Percentiles rank a stretch among this genome's conserved stretches.
Evolutionary conservation across 257 asterid species (phyloP).

Genomic region (Coffea eugenioides): DNA sequence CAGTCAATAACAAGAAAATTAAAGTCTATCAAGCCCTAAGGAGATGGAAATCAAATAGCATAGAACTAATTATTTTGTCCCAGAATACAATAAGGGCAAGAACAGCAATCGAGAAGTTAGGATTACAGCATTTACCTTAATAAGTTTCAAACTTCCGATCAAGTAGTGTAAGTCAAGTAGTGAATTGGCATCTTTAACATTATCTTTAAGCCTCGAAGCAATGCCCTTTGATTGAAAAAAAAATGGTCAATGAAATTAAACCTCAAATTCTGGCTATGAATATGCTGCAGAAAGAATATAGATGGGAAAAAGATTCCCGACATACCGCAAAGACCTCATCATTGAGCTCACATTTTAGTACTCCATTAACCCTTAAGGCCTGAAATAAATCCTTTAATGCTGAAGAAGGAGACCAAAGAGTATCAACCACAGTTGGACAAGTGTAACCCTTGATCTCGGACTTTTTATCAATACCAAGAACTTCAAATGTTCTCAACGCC

Average conservation of each 20-base stretch:
- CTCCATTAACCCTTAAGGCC: conserved; percentile 66
- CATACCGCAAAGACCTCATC: conserved; percentile 54
- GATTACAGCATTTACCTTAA: conserved; percentile 51
- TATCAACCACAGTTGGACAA: conserved; percentile 57
- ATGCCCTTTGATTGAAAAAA: conserved; percentile 41
- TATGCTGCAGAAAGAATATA: conserved; percentile 5
- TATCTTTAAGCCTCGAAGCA: conserved; percentile 59
- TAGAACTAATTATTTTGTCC: background rate
- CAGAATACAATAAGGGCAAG: background rate
- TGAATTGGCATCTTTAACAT: conserved; percentile 50
- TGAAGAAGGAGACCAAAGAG: conserved; percentile 55
- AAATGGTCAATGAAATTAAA: conserved; percentile 10
- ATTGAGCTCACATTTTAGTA: conserved; percentile 68
- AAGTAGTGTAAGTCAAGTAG: conserved; percentile 77
- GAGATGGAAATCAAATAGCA: background rate
- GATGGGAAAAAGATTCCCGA: conserved; percentile 3
- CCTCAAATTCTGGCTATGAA: background rate
- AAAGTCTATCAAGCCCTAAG: background rate
- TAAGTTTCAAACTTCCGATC: conserved; percentile 59
- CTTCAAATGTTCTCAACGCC: conserved; percentile 76
- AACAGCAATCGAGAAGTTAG: background rate
- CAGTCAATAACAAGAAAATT: conserved; percentile 12
- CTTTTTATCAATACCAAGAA: conserved; percentile 71
- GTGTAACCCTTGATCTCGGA: conserved; percentile 47
- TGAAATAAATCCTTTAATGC: conserved; percentile 57